Evolutionary conservation across 2,329 filamentous ascomycete species (phyloP), one percentile per base, ranked within the genome.

Genomic region (Fusarium burgessii): DNA sequence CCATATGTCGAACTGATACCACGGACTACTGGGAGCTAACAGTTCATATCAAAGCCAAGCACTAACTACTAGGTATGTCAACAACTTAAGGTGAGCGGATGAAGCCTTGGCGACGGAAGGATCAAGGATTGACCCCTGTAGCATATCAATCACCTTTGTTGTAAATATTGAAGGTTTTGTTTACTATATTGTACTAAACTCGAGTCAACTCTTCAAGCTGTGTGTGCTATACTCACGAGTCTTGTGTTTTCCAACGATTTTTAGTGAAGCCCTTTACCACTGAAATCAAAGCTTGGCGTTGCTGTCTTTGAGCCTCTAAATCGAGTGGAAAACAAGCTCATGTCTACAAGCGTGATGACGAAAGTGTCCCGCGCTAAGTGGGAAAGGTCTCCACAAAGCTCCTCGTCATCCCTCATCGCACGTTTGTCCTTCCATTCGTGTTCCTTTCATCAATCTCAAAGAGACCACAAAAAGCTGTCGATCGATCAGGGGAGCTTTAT

Each of bases 351-450:
- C 56, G 52, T 66, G 52, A 71, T 71, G 69, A 71, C 69, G 69
- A 71, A 71, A 72, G 60, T 63, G 60, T 45, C 52, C 69, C 56
- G 51, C 65, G 47, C 59, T 59, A 55, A 70, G 56, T 54, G 57
- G 47, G n/a, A 58, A 51, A 41, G 52, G 40, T 51, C 65, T 66
- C 69, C 69, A 72, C 68, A 58, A 71, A 63, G 69, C 45, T 56
- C 60, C 68, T 72, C 64, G 64, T 72, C 69, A 71, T 70, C 69
- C 60, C 56, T 70, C 68, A 41, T 70, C 51, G 59, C 56, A 72
- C 52, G 66, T 70, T 70, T 62, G 52, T 64, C 46, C 51, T 59
- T 57, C 59, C 56, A 51, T 33, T 57, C 57, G 50, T 71, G 59
- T 56, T 62, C 52, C 45, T 5, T 57, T 58, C 68, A 58, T 56